Conservation (phyloP, 2,329 filamentous ascomycete species). For the Decorospora gaudefroyi region DNA sequence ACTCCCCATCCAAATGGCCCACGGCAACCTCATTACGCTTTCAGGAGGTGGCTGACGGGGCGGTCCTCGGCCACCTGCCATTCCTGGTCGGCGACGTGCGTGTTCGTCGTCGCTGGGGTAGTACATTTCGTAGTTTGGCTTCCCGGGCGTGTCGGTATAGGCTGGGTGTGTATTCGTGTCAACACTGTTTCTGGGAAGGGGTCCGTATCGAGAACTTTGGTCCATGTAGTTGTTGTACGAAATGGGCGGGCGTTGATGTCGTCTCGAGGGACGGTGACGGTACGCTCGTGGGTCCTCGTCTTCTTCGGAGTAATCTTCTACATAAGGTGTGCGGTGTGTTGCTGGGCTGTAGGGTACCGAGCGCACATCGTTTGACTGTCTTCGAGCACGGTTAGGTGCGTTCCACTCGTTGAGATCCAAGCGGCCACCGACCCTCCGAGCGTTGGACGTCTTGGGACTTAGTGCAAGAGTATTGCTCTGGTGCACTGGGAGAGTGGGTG, state of each 20-base stretch:
- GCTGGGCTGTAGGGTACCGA: constrained; percentile 11
- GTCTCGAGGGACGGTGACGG: constrained; percentile 30
- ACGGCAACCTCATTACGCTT: constrained; percentile 44
- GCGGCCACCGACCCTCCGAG: constrained; percentile 17
- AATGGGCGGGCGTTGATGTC: constrained; percentile 33
- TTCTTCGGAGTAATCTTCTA: constrained; percentile 38
- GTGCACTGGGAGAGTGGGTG: constrained; percentile 19
- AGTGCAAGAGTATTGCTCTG: constrained; percentile 14
- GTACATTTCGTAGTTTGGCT: constrained; percentile 29
- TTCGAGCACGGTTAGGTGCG: constrained; percentile 11
- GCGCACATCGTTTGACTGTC: constrained; percentile 16
- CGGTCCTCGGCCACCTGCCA: constrained; percentile 22
- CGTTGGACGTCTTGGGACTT: constrained; percentile 11
- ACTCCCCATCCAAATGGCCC: constrained; percentile 46
- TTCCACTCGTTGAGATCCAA: constrained; percentile 17
- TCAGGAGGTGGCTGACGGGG: constrained; percentile 39
- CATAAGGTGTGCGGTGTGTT: constrained; percentile 21
- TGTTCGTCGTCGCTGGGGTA: constrained; percentile 33
- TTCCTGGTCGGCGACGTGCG: constrained; percentile 13
- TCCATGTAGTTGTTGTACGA: constrained; percentile 27
- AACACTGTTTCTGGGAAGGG: constrained; percentile 18
- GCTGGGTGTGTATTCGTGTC: constrained; percentile 18
- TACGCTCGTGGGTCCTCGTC: constrained; percentile 32
- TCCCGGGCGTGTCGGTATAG: constrained; percentile 28
- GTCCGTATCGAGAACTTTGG: constrained; percentile 19